phyloP scores from a whole-genome alignment of 2,329 filamentous ascomycete species.

The Botrytis squamosa region DNA sequence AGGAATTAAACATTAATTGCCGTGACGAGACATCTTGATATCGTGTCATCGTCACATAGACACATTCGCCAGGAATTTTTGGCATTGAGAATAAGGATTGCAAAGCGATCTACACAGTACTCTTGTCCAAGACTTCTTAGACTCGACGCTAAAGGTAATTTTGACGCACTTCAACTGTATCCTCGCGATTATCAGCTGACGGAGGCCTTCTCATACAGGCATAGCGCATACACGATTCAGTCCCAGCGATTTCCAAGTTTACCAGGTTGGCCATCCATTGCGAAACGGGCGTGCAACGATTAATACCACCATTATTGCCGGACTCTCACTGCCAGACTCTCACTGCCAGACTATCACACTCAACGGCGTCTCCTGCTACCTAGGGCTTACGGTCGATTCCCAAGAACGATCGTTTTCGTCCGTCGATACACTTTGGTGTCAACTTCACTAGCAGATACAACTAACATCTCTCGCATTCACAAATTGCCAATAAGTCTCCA shows the following conservation, averaged over 20 bases:
- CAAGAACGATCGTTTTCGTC: neutral
- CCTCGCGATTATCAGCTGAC: slow-evolving; percentile 14
- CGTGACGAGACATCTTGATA: neutral
- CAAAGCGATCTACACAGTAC: slow-evolving; percentile 17
- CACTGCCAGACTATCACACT: neutral
- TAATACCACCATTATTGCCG: neutral
- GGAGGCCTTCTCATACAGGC: neutral
- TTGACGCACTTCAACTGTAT: neutral
- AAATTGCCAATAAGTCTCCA: neutral
- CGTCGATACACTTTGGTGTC: neutral
- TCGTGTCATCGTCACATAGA: neutral
- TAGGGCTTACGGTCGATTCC: neutral
- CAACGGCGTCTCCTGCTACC: neutral
- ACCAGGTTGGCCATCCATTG: neutral
- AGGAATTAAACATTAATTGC: neutral
- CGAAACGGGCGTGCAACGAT: neutral
- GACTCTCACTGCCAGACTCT: neutral
- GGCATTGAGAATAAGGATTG: neutral
- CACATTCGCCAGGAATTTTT: neutral
- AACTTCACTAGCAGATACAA: neutral
- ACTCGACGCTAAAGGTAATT: neutral
- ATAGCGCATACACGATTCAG: neutral
- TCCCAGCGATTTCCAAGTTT: neutral
- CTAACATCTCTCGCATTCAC: neutral
- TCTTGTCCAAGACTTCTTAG: neutral